phyloP scores from a whole-genome alignment of 192 early-diverging fungal genomes.

The Helicostylum pulchrum region DNA sequence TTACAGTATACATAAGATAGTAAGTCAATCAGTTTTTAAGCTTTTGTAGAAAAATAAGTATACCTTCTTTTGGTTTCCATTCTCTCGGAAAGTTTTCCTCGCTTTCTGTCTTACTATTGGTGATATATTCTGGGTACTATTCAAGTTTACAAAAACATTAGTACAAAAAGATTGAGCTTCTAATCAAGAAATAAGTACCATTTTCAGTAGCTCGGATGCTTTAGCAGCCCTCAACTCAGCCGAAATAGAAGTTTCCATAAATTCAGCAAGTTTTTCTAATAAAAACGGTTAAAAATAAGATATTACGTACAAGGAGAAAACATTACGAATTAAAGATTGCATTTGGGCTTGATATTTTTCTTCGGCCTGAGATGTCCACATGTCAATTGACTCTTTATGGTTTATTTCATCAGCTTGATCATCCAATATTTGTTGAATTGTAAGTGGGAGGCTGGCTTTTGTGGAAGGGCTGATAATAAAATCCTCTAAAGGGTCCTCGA shows the following conservation, averaged over 20 bases:
- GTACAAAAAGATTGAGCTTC: neutral
- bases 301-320: neutral
- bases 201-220: constrained; percentile 32
- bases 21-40: neutral
- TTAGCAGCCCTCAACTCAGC: constrained; percentile 29
- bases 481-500: constrained; percentile 4
- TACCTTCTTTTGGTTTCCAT: constrained; percentile 35
- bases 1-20: neutral
- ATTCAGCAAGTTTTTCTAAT: constrained; percentile 28
- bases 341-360: constrained; percentile 20
- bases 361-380: constrained; percentile 20
- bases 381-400: neutral
- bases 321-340: constrained; percentile 19
- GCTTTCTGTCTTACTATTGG: neutral
- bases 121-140: constrained; percentile 25
- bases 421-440: constrained; percentile 26
- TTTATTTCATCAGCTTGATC: constrained; percentile 9
- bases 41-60: neutral
- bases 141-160: too few species aligned
- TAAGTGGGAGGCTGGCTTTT: constrained; percentile 14
- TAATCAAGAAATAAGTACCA: constrained; percentile 23
- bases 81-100: constrained; percentile 21
- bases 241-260: constrained; percentile 34
- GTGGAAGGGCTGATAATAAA: constrained; percentile 11
- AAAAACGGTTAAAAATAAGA: neutral